Evolutionary conservation across 1,284 basidiomycete genomes (phyloP).

Genomic region (Puccinia triticina): DNA sequence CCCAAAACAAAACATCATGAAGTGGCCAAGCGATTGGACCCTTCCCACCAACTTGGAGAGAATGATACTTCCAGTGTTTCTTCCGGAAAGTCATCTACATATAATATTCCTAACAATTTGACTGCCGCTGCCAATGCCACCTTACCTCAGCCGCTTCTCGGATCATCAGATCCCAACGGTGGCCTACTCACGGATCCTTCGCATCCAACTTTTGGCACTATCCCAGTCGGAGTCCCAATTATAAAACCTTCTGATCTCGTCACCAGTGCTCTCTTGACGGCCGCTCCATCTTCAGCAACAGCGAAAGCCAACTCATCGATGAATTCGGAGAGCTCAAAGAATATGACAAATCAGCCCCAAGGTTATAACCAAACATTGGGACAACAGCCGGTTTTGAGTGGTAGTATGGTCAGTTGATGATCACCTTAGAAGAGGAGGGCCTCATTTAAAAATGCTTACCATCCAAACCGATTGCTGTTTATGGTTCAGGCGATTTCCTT

Average conservation of each 20-base stretch:
- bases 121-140: neutral
- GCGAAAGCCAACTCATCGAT: neutral
- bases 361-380: neutral
- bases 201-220: neutral
- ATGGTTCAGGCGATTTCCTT: neutral
- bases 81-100: neutral
- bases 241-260: constrained; percentile 1
- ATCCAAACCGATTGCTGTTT: neutral
- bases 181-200: constrained; percentile 1
- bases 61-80: neutral
- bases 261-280: neutral
- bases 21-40: neutral
- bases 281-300: neutral
- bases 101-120: neutral
- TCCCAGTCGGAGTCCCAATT: neutral
- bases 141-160: neutral
- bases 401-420: constrained; percentile 7
- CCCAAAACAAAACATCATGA: neutral
- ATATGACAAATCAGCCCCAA: neutral
- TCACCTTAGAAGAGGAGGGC: neutral
- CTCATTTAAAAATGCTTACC: neutral
- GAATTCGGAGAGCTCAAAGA: neutral
- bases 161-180: neutral
- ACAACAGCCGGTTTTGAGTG: neutral
- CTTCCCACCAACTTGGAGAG: neutral